Evolutionary conservation across 2,329 filamentous ascomycete species (phyloP).

Genomic region (Lojkania enalia): DNA sequence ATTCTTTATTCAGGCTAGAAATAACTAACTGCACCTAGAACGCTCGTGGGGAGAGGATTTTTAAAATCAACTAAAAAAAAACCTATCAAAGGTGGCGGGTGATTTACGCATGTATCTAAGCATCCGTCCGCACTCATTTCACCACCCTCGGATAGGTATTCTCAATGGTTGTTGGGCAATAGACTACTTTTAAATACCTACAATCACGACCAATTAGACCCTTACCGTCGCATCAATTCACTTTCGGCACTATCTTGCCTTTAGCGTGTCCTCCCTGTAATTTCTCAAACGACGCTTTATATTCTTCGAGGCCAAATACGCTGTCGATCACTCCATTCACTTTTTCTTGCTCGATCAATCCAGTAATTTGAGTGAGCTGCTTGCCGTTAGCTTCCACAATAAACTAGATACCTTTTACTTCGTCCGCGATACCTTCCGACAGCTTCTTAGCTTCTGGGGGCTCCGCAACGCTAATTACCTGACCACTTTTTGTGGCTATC

Average conservation of each 20-base stretch:
- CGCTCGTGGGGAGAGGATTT: too few relatives aligned
- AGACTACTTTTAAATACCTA: too few relatives aligned
- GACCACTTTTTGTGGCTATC: slow-evolving; percentile 42
- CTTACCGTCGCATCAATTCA: too few relatives aligned
- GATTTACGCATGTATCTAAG: too few relatives aligned
- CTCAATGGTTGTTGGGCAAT: too few relatives aligned
- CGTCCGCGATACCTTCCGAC: slow-evolving; percentile 25
- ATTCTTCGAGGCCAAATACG: slow-evolving; percentile 48
- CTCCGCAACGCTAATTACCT: slow-evolving; percentile 47
- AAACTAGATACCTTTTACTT: slow-evolving; percentile 46
- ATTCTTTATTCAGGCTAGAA: too few relatives aligned
- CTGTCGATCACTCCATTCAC: slow-evolving; percentile 47
- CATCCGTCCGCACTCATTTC: too few relatives aligned
- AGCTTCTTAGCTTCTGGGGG: slow-evolving; percentile 38
- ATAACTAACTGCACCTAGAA: too few relatives aligned
- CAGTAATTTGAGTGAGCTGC: slow-evolving; percentile 45
- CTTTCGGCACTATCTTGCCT: slow-evolving; percentile 22
- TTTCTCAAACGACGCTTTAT: slow-evolving; percentile 45
- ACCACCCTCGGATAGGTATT: too few relatives aligned
- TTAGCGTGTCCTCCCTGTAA: slow-evolving; percentile 45
- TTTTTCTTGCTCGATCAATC: slow-evolving; percentile 44
- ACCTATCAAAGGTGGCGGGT: too few relatives aligned
- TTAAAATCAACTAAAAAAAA: too few relatives aligned
- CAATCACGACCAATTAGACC: too few relatives aligned
- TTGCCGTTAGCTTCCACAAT: slow-evolving; percentile 46